Evolutionary conservation across 768 basidiomycete genomes (phyloP).

Genomic region (Mrakia hoshinonis): DNA sequence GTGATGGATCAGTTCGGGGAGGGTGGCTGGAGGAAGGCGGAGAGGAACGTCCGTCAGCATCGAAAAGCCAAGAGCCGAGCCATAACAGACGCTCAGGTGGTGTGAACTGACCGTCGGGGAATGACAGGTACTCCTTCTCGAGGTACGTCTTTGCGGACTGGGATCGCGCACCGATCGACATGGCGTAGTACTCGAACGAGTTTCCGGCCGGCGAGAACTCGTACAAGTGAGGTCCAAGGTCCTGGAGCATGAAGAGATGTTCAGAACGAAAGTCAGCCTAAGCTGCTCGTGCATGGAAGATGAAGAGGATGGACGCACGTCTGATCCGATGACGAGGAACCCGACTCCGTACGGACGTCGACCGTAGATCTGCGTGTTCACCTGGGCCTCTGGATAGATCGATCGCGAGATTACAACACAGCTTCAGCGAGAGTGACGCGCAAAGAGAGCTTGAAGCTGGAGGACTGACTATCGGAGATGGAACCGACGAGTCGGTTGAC

Average conservation of each 20-base stretch:
- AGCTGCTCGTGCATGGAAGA: not conserved
- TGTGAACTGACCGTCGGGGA: constrained; percentile 62
- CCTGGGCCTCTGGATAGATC: constrained; percentile 70
- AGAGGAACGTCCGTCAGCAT: not conserved
- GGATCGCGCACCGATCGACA: constrained; percentile 95
- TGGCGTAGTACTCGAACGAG: constrained; percentile 94
- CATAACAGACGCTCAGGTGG: not conserved
- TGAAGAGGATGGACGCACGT: constrained; percentile 56
- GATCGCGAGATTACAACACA: constrained; percentile 19
- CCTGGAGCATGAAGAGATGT: constrained; percentile 38
- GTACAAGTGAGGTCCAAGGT: constrained; percentile 93
- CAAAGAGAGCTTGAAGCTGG: not conserved
- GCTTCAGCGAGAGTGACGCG: not conserved
- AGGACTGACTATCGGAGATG: constrained; percentile 81
- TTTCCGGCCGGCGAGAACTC: constrained; percentile 97
- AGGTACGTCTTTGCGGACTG: constrained; percentile 98
- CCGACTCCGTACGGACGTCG: constrained; percentile 96
- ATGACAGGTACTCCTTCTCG: constrained; percentile 84
- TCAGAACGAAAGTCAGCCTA: not conserved
- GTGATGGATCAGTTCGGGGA: constrained; percentile 67
- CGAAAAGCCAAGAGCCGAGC: not conserved
- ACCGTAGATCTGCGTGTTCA: constrained; percentile 97
- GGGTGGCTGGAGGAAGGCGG: not conserved
- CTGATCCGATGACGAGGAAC: constrained; percentile 92
- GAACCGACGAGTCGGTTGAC: constrained; percentile 85